phyloP scores from a whole-genome alignment of 2,329 filamentous ascomycete species.

The Alternaria sp. region DNA sequence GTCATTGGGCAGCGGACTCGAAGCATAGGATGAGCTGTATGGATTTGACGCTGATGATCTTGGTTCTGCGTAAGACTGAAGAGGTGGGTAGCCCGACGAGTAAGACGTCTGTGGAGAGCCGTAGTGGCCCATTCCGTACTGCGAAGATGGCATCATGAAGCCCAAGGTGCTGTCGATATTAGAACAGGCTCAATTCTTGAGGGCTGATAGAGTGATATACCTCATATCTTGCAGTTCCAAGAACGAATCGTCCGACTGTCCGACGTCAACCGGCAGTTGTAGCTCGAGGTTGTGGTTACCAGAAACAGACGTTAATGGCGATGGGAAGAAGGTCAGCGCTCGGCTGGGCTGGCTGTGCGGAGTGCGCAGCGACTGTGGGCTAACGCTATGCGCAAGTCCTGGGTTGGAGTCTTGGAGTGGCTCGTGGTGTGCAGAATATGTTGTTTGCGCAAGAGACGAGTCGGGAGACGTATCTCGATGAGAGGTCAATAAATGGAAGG shows the following conservation, averaged over 20 bases:
- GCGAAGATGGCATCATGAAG: slow-evolving; percentile 50
- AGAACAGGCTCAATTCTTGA: slow-evolving; percentile 10
- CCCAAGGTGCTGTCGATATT: slow-evolving; percentile 44
- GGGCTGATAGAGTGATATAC: slow-evolving; percentile 24
- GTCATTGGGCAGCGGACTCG: slow-evolving; percentile 34
- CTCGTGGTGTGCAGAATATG: slow-evolving; percentile 26
- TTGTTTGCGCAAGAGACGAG: slow-evolving; percentile 24
- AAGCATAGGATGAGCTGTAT: slow-evolving; percentile 39
- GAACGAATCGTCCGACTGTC: slow-evolving; percentile 29
- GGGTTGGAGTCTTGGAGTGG: slow-evolving; percentile 23
- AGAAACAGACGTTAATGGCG: slow-evolving; percentile 31
- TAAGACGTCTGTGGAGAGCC: slow-evolving; percentile 40
- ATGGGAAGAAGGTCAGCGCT: slow-evolving; percentile 22
- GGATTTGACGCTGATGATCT: slow-evolving; percentile 34
- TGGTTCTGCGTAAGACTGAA: slow-evolving; percentile 39
- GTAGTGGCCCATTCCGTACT: slow-evolving; percentile 48
- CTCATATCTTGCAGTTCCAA: slow-evolving; percentile 48
- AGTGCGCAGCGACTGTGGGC: slow-evolving; percentile 15
- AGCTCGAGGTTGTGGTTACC: slow-evolving; percentile 29
- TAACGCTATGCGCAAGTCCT: slow-evolving; percentile 17
- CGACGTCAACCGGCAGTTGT: slow-evolving; percentile 25
- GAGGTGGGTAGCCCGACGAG: slow-evolving; percentile 41
- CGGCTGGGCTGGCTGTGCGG: slow-evolving; percentile 21
- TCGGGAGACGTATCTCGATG: slow-evolving; percentile 18
- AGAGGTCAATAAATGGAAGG: slow-evolving; percentile 23